These are phyloP conservation scores for Colletotrichum ledebouriae DNA, from an alignment of 2,329 filamentous ascomycete genomes.

Conservation along the genomic window DNA sequence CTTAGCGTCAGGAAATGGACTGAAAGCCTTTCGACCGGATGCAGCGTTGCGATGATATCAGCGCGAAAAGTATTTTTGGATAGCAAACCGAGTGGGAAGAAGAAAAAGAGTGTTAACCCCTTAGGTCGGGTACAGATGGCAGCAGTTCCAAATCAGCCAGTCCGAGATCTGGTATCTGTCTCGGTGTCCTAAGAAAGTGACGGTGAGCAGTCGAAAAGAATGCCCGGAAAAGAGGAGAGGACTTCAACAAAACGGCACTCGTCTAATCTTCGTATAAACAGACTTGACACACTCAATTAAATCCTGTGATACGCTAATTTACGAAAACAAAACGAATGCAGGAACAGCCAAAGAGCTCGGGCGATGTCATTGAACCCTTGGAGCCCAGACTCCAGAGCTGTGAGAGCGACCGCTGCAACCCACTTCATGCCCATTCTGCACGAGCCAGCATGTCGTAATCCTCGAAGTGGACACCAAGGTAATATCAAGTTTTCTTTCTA, in stretches of 20 bases:
- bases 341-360: slow-evolving; percentile 1
- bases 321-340: slow-evolving; percentile 25
- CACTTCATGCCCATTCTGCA: not conserved
- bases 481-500: too few relatives aligned
- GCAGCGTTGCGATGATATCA: slow-evolving; percentile 12
- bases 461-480: not conserved
- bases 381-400: not conserved
- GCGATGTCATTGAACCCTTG: slow-evolving; percentile 22
- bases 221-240: not conserved
- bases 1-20: not conserved
- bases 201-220: too few relatives aligned
- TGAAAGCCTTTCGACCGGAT: not conserved
- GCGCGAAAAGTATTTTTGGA: slow-evolving; percentile 6
- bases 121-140: too few relatives aligned
- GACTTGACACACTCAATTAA: not conserved
- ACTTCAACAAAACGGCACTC: not conserved
- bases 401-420: slow-evolving; percentile 18
- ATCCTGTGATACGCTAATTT: slow-evolving; percentile 33
- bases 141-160: not conserved
- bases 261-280: slow-evolving; percentile 9
- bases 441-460: slow-evolving; percentile 4
- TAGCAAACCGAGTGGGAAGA: not conserved
- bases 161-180: not conserved
- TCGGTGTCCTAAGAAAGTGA: too few relatives aligned
- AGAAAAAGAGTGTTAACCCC: not conserved